Conservation (phyloP, 2,329 filamentous ascomycete genomes). For the Penicillium sp. region DNA sequence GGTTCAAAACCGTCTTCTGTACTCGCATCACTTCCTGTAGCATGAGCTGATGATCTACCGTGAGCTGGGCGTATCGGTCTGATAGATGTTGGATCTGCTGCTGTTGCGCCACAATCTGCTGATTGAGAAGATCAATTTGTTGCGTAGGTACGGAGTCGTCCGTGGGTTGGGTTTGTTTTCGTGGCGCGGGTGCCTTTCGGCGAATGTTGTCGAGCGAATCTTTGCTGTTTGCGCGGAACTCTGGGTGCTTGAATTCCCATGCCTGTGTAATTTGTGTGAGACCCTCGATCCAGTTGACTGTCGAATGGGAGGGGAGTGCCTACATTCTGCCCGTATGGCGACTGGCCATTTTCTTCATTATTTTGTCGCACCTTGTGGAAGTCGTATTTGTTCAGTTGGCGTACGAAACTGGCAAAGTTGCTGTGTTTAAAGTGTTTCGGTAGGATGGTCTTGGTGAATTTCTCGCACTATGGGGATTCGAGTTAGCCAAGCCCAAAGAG, state of each 20-base stretch:
- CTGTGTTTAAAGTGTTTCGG: constrained; percentile 99
- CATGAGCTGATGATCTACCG: constrained; percentile 63
- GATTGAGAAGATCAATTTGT: constrained; percentile 85
- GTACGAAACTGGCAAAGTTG: constrained; percentile 96
- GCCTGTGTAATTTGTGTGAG: constrained; percentile 53
- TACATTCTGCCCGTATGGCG: constrained; percentile 78
- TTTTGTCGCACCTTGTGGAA: constrained; percentile 97
- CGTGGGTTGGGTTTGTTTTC: constrained; percentile 67
- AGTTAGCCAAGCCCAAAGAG: constrained; percentile 19
- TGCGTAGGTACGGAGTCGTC: constrained; percentile 78
- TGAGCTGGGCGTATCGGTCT: constrained; percentile 78
- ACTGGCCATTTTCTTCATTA: constrained; percentile 80
- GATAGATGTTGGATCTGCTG: constrained; percentile 88
- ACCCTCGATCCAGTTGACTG: background rate
- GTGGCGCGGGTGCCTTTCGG: constrained; percentile 86
- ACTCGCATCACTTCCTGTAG: constrained; percentile 64
- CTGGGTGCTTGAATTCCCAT: constrained; percentile 97
- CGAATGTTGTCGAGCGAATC: constrained; percentile 95
- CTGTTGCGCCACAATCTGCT: constrained; percentile 84
- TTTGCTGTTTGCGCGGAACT: constrained; percentile 94
- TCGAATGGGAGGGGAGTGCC: constrained; percentile 12
- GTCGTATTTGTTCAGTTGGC: constrained; percentile 94
- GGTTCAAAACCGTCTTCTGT: constrained; percentile 70
- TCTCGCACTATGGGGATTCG: constrained; percentile 72
- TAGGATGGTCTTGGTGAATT: constrained; percentile 94